Percentiles rank a stretch among this genome's conserved stretches.
phyloP scores from a whole-genome alignment of 306 rosid genomes.

The Casuarina cunninghamiana region DNA sequence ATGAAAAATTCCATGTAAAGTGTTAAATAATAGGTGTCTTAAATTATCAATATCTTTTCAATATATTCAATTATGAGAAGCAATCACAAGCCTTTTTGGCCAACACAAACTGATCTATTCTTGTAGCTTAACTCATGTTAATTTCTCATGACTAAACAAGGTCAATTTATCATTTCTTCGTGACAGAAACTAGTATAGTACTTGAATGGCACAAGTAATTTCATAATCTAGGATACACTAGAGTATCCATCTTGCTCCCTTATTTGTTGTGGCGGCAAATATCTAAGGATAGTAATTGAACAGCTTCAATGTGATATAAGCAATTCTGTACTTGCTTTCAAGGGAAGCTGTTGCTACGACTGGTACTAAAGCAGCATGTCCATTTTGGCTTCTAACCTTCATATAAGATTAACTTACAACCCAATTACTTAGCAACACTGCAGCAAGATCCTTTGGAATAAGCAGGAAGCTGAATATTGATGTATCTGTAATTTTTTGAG shows the following conservation, averaged over 20 bases:
- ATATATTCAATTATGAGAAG: conserved; percentile 13
- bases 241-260: background rate
- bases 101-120: background rate
- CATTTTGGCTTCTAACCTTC: background rate
- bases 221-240: too few species aligned
- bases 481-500: background rate
- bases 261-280: background rate
- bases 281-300: background rate
- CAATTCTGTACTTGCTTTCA: background rate
- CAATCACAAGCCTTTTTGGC: conserved; percentile 26
- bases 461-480: background rate
- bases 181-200: background rate
- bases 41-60: too few species aligned
- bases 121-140: too few species aligned
- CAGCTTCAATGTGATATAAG: background rate
- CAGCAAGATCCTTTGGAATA: background rate
- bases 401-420: background rate
- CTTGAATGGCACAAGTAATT: background rate
- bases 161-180: too few species aligned
- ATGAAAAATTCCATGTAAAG: too few species aligned
- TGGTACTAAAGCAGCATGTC: background rate
- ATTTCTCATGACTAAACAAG: background rate
- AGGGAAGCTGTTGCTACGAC: background rate
- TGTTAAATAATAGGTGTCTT: too few species aligned
- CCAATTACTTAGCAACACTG: background rate